Base-by-base conservation (phyloP, 257 asterid genomes). In the Solanum paucissectum region DNA sequence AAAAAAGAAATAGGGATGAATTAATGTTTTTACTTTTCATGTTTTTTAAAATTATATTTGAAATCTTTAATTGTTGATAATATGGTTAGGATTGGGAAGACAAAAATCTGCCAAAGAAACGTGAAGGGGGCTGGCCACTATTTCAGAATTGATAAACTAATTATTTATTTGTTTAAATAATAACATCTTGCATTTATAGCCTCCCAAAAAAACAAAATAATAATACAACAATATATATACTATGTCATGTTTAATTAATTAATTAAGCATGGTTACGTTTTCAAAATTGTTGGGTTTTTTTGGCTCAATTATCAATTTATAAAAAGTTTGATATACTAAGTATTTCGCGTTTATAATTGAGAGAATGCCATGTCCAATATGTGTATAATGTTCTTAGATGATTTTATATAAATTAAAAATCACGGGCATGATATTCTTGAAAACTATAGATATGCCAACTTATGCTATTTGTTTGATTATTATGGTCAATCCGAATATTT, bases 61-160 rank as follows among this genome's bases (percentile, higher is more conserved):
- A 6, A 34, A 74, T 88, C 23, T 66, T 25, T 68, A 58, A 40
- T 20, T 64, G 42, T 55, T 72, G 77, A 40, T 42, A 85, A 76
- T 12, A 40, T 60, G 81, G 82, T 40, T 86, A 40, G 83, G 71
- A 87, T 42, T 82, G 49, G 75, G 81, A 86, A 69, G 88, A 88
- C 88, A 86, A 83, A 60, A 52, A 86, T 83, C 86, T 52, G 84
- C 85, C 76, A 86, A 71, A 82, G 40, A 86, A 89, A 86, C 90
- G 88, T 90, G 90, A 72, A 74, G 52, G 52, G 32, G 32, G 83
- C 52, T 36, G 83, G 10, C 32, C 83, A 74, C 52, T 74, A 10
- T 46, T 55, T 49, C 85, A 46, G 27, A 46, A 81, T 81, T 12
- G 66, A 44, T 46, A 27, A 46, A 27, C 40, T 9, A 73, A 73